Conservation (phyloP, 2,329 filamentous ascomycete species). For the Seiridium unicorne region DNA sequence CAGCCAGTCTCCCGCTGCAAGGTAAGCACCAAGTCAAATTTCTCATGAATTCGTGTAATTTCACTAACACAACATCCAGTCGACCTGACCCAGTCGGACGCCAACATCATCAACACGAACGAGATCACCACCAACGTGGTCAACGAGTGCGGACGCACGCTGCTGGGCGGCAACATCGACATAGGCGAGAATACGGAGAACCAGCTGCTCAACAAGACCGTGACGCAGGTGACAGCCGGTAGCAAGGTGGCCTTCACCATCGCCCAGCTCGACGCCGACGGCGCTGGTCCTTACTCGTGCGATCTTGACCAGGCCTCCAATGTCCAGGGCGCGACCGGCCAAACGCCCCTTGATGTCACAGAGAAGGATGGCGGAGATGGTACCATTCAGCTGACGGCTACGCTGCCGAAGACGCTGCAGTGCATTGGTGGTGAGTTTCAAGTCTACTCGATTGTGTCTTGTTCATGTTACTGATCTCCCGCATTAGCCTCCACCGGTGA, state of each 20-base stretch:
- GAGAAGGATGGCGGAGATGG: slow-evolving; percentile 30
- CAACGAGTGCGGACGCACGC: slow-evolving; percentile 62
- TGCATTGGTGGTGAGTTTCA: slow-evolving; percentile 30
- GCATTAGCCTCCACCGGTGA: slow-evolving; percentile 37
- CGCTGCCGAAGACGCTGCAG: slow-evolving; percentile 30
- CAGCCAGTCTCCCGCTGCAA: slow-evolving; percentile 24
- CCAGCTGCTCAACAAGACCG: slow-evolving; percentile 38
- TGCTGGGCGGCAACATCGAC: slow-evolving; percentile 60
- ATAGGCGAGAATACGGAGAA: slow-evolving; percentile 55
- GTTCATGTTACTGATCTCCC: too few relatives aligned
- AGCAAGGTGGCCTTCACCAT: slow-evolving; percentile 43
- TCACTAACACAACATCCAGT: neutral
- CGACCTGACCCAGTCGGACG: slow-evolving; percentile 34
- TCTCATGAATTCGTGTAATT: neutral
- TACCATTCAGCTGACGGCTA: slow-evolving; percentile 29
- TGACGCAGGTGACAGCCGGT: slow-evolving; percentile 50
- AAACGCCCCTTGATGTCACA: slow-evolving; percentile 37
- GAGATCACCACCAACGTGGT: slow-evolving; percentile 51
- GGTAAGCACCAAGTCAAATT: slow-evolving; percentile 15
- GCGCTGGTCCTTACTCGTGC: slow-evolving; percentile 49
- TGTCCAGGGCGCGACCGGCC: slow-evolving; percentile 35
- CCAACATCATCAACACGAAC: slow-evolving; percentile 61
- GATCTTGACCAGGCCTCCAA: slow-evolving; percentile 33
- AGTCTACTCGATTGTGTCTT: neutral
- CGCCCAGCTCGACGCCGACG: slow-evolving; percentile 51